phyloP scores from a whole-genome alignment of 257 asterid species.

The Voacanga thouarsii region DNA sequence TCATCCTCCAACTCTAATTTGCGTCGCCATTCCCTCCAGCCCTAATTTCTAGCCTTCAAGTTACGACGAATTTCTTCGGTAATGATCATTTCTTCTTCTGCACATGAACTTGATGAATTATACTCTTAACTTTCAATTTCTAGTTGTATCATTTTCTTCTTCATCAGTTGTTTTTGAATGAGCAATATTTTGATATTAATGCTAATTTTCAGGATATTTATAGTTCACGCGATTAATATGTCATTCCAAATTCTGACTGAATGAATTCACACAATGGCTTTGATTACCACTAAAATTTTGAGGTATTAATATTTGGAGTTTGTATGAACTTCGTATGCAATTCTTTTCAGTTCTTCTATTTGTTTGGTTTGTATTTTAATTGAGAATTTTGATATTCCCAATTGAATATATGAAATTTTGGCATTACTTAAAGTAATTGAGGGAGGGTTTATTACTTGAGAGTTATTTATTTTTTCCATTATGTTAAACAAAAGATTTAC shows the following conservation, averaged over 20 bases:
- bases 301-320: constrained; percentile 38
- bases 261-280: constrained; percentile 69
- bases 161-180: no score
- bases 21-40: no score
- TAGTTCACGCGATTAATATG: constrained; percentile 50
- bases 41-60: no score
- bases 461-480: neutral
- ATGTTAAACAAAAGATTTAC: neutral
- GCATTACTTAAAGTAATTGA: neutral
- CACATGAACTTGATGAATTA: no score
- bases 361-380: neutral
- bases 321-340: neutral
- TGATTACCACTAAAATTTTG: constrained; percentile 50
- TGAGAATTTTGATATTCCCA: neutral
- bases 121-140: no score
- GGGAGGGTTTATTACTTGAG: neutral
- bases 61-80: no score
- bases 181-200: no score
- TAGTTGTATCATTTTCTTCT: no score
- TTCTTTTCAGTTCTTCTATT: neutral
- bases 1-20: no score
- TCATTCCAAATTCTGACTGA: constrained; percentile 48
- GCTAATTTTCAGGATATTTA: no score
- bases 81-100: no score
- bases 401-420: neutral